A percentile compares a stretch with the other conserved stretches of the same genome.
phyloP scores from a whole-genome alignment of 495 filamentous ascomycete genomes.

The Pyronema domesticum region DNA sequence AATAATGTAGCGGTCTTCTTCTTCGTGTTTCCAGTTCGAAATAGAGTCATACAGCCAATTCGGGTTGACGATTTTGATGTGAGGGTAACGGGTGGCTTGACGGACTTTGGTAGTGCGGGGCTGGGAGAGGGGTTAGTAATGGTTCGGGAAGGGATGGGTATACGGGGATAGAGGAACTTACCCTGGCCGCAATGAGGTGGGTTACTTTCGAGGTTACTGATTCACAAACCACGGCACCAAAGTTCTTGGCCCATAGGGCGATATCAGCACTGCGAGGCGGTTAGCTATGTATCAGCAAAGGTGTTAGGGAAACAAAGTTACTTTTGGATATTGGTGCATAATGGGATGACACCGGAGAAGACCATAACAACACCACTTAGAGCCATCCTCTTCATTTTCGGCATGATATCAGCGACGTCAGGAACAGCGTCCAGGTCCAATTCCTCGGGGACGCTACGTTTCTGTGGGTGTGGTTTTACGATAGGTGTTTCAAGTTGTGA shows the following conservation, averaged over 20 bases:
- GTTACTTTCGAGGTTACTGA: constrained; percentile 42
- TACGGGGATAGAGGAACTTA: constrained; percentile 21
- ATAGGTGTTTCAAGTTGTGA: constrained; percentile 28
- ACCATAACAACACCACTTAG: constrained; percentile 55
- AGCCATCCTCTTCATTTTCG: constrained; percentile 51
- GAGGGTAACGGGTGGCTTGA: constrained; percentile 49
- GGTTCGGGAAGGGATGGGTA: constrained; percentile 32
- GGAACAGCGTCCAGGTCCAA: constrained; percentile 55
- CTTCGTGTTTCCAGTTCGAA: constrained; percentile 53
- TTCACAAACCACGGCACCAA: constrained; percentile 56
- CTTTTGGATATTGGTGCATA: constrained; percentile 52
- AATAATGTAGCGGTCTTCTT: constrained; percentile 58
- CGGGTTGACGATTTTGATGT: constrained; percentile 73
- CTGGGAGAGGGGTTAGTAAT: constrained; percentile 35
- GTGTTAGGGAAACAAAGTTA: constrained; percentile 24
- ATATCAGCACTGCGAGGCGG: constrained; percentile 46
- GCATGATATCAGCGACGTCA: constrained; percentile 69
- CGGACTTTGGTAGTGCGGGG: constrained; percentile 81
- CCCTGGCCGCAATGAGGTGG: constrained; percentile 45
- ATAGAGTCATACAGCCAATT: constrained; percentile 77
- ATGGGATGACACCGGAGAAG: constrained; percentile 73
- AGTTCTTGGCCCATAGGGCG: constrained; percentile 62
- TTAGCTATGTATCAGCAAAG: constrained; percentile 7
- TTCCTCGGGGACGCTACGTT: constrained; percentile 13
- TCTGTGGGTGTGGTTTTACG: constrained; percentile 21